phyloP scores from a whole-genome alignment of 148 eudicot species.

The Mesembryanthemum crystallinum region DNA sequence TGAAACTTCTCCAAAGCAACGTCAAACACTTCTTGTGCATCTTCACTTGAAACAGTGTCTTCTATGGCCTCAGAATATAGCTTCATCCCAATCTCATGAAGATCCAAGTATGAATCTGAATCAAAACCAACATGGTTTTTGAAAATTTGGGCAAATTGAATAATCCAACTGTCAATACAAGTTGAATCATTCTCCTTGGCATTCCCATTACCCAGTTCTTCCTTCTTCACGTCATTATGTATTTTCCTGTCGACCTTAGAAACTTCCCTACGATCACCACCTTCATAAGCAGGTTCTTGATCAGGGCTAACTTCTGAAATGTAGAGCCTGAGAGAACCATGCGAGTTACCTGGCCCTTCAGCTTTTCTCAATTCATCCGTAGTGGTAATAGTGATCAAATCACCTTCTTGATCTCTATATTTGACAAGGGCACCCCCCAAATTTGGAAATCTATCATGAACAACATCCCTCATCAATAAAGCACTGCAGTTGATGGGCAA shows the following conservation, averaged over 20 bases:
- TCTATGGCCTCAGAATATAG: slow-evolving; percentile 91
- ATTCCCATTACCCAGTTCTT: slow-evolving; percentile 24
- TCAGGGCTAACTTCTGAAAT: slow-evolving; percentile 78
- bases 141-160: slow-evolving; percentile 82
- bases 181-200: slow-evolving; percentile 34
- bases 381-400: slow-evolving; percentile 82
- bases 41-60: slow-evolving; percentile 75
- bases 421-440: slow-evolving; percentile 79
- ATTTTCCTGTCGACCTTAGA: slow-evolving; percentile 20
- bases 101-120: slow-evolving; percentile 79
- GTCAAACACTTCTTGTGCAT: slow-evolving; percentile 79
- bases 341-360: slow-evolving; percentile 52
- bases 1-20: slow-evolving; percentile 82
- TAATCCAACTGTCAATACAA: slow-evolving; percentile 73
- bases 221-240: slow-evolving; percentile 33
- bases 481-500: slow-evolving; percentile 58
- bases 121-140: slow-evolving; percentile 95
- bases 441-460: slow-evolving; percentile 73
- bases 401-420: slow-evolving; percentile 87
- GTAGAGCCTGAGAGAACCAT: slow-evolving; percentile 69
- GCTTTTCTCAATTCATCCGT: slow-evolving; percentile 84
- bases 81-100: slow-evolving; percentile 84
- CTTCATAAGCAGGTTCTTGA: slow-evolving; percentile 71
- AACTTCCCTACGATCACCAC: slow-evolving; percentile 27
- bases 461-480: slow-evolving; percentile 65